A percentile compares a stretch with the other conserved stretches of the same genome.
Evolutionary conservation across 345 rosid genomes (phyloP).

Genomic region (Acer campestre): DNA sequence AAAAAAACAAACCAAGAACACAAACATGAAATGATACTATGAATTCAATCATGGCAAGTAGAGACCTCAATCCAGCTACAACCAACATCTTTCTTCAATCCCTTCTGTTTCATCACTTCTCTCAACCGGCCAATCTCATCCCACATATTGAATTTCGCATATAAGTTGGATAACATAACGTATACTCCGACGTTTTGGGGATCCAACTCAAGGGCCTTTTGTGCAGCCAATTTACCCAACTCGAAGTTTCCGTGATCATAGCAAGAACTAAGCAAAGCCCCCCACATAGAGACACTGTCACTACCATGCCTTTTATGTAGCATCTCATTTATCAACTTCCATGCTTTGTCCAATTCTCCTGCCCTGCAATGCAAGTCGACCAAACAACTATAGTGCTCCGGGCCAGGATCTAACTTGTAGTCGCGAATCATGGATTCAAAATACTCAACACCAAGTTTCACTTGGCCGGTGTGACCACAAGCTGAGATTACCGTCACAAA

Average conservation of each 20-base stretch:
- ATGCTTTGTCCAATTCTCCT: slow-evolving; percentile 54
- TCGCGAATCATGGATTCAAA: slow-evolving; percentile 45
- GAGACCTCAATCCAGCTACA: slow-evolving; percentile 54
- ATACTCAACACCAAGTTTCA: slow-evolving; percentile 48
- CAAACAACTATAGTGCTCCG: slow-evolving; percentile 57
- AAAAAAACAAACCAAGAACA: neutral
- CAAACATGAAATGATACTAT: neutral
- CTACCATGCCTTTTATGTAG: slow-evolving; percentile 28
- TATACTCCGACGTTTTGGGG: slow-evolving; percentile 50
- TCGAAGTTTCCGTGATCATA: slow-evolving; percentile 44
- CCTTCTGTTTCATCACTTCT: slow-evolving; percentile 38
- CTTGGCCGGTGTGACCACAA: slow-evolving; percentile 60
- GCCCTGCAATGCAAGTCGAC: slow-evolving; percentile 61
- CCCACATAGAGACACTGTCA: slow-evolving; percentile 53
- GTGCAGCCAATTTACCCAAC: slow-evolving; percentile 55
- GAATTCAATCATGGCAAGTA: neutral
- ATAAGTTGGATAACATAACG: slow-evolving; percentile 50
- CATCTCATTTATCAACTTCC: slow-evolving; percentile 49
- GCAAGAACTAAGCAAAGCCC: slow-evolving; percentile 55
- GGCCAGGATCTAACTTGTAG: slow-evolving; percentile 41
- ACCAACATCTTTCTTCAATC: slow-evolving; percentile 50
- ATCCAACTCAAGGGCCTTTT: slow-evolving; percentile 52
- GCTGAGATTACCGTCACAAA: slow-evolving; percentile 60
- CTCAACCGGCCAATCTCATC: slow-evolving; percentile 47
- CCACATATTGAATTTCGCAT: slow-evolving; percentile 55